Conservation (phyloP, 2,329 filamentous ascomycete genomes). For the Lachnum nothofagi region DNA sequence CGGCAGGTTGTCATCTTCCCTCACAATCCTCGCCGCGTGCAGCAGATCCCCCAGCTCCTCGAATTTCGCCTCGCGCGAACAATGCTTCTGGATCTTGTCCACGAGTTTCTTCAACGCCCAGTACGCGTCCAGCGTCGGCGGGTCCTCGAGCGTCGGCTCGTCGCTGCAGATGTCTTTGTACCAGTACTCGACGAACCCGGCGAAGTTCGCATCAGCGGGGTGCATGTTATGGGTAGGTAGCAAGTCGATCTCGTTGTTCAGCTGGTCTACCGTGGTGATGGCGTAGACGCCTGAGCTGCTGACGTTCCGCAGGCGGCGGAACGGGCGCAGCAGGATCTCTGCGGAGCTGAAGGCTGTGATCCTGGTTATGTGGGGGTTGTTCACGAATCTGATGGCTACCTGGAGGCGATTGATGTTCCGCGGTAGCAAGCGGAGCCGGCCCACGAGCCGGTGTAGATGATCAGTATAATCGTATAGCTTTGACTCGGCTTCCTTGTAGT, state of each 20-base stretch:
- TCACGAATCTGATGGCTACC: neutral
- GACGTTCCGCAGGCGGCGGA: slow-evolving; percentile 4
- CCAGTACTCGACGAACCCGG: slow-evolving; percentile 3
- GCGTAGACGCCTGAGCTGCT: neutral
- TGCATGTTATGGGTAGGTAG: neutral
- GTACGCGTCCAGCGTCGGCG: slow-evolving; percentile 14
- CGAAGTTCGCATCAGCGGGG: slow-evolving; percentile 3
- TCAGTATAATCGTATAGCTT: slow-evolving; percentile 16
- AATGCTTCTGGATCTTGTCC: slow-evolving; percentile 10
- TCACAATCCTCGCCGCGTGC: slow-evolving; percentile 8
- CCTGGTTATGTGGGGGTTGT: neutral
- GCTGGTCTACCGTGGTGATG: neutral
- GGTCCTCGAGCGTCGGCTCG: slow-evolving; percentile 1
- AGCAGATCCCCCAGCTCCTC: slow-evolving; percentile 7
- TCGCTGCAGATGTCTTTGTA: slow-evolving; percentile 11
- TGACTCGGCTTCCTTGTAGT: neutral
- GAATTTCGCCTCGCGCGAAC: neutral
- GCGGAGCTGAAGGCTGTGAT: neutral
- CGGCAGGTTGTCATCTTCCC: slow-evolving; percentile 10
- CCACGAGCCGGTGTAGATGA: slow-evolving; percentile 17
- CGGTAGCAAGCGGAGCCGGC: slow-evolving; percentile 8
- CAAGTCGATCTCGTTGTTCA: neutral
- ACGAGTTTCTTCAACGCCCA: slow-evolving; percentile 18
- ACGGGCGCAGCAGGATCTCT: slow-evolving; percentile 3
- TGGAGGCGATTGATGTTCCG: slow-evolving; percentile 1